A percentile compares a stretch with the other conserved stretches of the same genome.
phyloP scores from a whole-genome alignment of 306 rosid genomes.

The Pterocarpus macrocarpus region DNA sequence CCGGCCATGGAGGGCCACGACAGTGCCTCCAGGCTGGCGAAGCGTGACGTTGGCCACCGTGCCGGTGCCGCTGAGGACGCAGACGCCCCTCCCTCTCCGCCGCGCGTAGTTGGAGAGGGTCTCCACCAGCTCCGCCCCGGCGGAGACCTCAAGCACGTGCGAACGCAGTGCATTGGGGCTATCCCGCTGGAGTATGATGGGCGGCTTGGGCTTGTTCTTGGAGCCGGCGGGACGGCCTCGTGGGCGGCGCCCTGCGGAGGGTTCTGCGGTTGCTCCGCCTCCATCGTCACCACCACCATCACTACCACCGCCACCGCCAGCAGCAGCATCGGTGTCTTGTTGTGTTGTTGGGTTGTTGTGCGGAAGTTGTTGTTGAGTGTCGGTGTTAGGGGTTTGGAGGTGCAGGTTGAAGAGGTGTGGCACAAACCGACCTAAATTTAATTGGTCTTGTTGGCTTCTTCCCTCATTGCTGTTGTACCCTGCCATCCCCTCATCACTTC shows the following conservation, averaged over 20 bases:
- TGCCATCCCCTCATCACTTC: constrained; percentile 21
- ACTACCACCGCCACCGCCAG: background rate
- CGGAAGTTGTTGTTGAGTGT: background rate
- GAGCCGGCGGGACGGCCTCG: constrained; percentile 72
- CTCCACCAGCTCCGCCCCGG: constrained; percentile 58
- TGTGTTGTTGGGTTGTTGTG: background rate
- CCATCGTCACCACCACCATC: background rate
- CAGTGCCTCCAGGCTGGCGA: constrained; percentile 56
- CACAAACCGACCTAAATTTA: background rate
- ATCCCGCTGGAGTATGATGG: constrained; percentile 56
- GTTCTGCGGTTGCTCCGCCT: background rate
- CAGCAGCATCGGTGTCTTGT: background rate
- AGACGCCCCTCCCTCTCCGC: constrained; percentile 58
- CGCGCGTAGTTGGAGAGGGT: constrained; percentile 58
- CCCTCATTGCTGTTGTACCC: background rate
- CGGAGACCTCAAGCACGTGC: constrained; percentile 63
- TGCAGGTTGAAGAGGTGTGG: background rate
- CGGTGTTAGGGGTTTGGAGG: constrained; percentile 8
- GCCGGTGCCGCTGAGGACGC: constrained; percentile 63
- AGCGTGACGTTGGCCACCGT: constrained; percentile 55
- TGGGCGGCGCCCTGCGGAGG: constrained; percentile 28
- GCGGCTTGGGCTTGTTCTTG: constrained; percentile 69
- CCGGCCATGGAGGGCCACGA: constrained; percentile 60
- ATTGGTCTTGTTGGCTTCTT: background rate
- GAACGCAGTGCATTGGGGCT: constrained; percentile 56